Conservation (phyloP, 139 green algal genomes). For the Chlamydomonas asymmetrica region DNA sequence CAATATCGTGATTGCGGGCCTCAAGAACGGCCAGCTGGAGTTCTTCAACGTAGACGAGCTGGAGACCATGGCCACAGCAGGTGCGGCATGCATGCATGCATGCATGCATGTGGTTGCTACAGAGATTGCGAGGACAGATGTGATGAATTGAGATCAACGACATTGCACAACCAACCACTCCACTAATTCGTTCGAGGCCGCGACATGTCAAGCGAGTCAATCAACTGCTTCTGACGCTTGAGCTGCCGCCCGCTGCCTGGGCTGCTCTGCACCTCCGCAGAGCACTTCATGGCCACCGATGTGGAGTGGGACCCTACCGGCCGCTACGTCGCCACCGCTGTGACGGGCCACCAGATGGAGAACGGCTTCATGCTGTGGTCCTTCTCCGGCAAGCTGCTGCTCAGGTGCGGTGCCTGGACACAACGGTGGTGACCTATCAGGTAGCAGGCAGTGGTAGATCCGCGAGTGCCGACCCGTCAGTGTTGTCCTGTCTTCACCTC, state of each 20-base stretch:
- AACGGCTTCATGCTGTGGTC: conserved; percentile 96
- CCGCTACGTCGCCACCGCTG: conserved; percentile 87
- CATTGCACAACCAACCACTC: too few species aligned
- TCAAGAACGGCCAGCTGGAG: conserved; percentile 96
- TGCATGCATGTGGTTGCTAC: too few species aligned
- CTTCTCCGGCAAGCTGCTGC: conserved; percentile 89
- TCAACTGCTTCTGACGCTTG: too few species aligned
- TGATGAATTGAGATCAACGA: too few species aligned
- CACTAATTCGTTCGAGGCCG: too few species aligned
- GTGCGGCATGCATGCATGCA: too few species aligned
- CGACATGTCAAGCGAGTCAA: too few species aligned
- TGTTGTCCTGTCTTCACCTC: too few species aligned
- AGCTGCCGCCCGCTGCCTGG: too few species aligned
- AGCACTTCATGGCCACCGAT: conserved; percentile 98
- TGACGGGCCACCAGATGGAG: conserved; percentile 95
- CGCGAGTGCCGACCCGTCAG: too few species aligned
- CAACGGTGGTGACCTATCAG: not conserved
- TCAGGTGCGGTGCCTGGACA: conserved; percentile 56
- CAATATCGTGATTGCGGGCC: conserved; percentile 91
- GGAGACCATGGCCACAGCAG: conserved; percentile 80
- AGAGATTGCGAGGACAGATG: too few species aligned
- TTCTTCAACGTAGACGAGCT: conserved; percentile 96
- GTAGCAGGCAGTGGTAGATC: not conserved
- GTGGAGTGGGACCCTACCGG: conserved; percentile 94
- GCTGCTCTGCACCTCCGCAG: too few species aligned